Evolutionary conservation across 2,329 filamentous ascomycete species (phyloP), one percentile per base, ranked within the genome.

Genomic region (Fusarium luffae): DNA sequence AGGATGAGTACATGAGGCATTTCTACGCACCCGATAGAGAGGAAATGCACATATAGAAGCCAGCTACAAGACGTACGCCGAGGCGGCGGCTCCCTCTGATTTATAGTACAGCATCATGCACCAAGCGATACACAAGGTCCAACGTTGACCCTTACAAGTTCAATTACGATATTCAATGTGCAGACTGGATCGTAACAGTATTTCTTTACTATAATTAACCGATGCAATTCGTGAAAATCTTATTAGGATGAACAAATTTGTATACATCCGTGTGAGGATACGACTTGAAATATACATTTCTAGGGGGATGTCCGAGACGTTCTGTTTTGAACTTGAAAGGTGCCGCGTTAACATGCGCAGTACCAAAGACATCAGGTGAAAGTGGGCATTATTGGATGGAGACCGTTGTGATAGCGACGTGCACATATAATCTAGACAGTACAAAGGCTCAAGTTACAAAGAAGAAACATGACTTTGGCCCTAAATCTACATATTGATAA

Each of bases 341-440:
- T 27, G 13, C 19, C 23, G 14, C 30, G 12, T 32, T 3, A 27
- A 27, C 5, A 23, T 19, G n/a, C 19, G 37, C 4, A 40, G 23
- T 16, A 40, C 14, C 10, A 23, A 19, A 25, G n/a, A 37, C 12
- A n/a, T 32, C n/a, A 9, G 16, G 19, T 28, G 21, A 11, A 7
- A 5, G 23, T 19, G 18, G 19, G 14, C 19, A 32, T 11, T 54
- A 9, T 40, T 21, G 10, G 55, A 41, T 11, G 25, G 12, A 27
- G 48, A 59, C 41, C 18, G 42, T 49, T 28, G 25, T 19, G 30
- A 54, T 30, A 63, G 54, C 49, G 52, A 52, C 18, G 49, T 46
- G 43, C 37, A 52, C 63, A 23, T 42, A 44, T 41, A 56, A 52
- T 66, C 51, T 69, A 68, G 37, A 56, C 43, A 59, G 37, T 52